Evolutionary conservation across 202 grass and related monocot genomes (phyloP).

Genomic region (Dendrocalamus latiflorus): DNA sequence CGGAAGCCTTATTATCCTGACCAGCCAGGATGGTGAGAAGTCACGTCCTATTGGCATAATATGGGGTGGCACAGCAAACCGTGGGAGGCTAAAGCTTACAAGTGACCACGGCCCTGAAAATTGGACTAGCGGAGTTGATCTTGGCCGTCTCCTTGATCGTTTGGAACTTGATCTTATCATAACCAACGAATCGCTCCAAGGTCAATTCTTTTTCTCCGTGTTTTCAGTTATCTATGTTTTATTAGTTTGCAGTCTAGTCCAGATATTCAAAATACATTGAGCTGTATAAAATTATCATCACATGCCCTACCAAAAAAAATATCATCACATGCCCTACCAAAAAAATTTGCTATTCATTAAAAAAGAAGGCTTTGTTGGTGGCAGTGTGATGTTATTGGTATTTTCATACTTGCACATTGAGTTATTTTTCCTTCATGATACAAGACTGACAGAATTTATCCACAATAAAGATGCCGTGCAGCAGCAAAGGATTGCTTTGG

Average conservation of each 20-base stretch:
- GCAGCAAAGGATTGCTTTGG: slow-evolving; percentile 69
- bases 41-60: slow-evolving; percentile 91
- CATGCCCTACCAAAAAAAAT: not conserved
- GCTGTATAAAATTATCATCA: not conserved
- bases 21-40: slow-evolving; percentile 58
- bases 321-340: not conserved
- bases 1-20: slow-evolving; percentile 88
- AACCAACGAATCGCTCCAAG: slow-evolving; percentile 65
- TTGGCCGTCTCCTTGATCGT: slow-evolving; percentile 86
- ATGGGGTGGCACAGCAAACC: slow-evolving; percentile 93
- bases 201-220: slow-evolving; percentile 25
- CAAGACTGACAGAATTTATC: slow-evolving; percentile 24
- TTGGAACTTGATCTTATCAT: slow-evolving; percentile 90
- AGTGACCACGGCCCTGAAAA: slow-evolving; percentile 81
- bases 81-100: slow-evolving; percentile 89
- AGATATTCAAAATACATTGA: not conserved
- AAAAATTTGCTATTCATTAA: not conserved
- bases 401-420: not conserved
- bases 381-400: not conserved
- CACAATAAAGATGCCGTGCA: slow-evolving; percentile 64
- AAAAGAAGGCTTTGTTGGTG: not conserved
- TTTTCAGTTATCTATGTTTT: not conserved
- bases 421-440: slow-evolving; percentile 1
- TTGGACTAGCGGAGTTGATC: slow-evolving; percentile 93
- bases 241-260: not conserved